Base-by-base conservation (phyloP, 2,329 filamentous ascomycete species). In the Fusarium sp. region DNA sequence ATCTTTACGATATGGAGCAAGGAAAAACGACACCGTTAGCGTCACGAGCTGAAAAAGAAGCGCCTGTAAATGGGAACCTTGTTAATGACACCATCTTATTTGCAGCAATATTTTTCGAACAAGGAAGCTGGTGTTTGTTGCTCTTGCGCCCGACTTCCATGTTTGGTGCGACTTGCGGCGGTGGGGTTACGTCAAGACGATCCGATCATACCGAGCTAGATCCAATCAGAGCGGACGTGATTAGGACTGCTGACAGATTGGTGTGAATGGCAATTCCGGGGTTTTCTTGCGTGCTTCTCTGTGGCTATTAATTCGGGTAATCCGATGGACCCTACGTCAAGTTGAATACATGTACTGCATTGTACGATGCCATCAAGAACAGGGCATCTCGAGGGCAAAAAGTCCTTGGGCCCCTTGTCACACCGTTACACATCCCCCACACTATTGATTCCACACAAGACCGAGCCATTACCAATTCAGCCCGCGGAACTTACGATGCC, bases 401-500 rank as follows among this genome's bases (percentile, higher is more conserved):
- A 25, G 25, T 25, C 25, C 45, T 11, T 10, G 7, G n/a, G 4
- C 18, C 47, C 6, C 29, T 31, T 52, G 18, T n/a, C 18, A 27
- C n/a, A 18, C 47, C 47, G 47, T 52, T 52, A 20, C 27, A 52
- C 25, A 52, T 52, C 47, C 47, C 27, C 47, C 47, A 52, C 47
- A 52, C 47, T 31, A 11, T 31, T n/a, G 27, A 29, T 31, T 61
- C 58, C 58, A 61, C 59, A 33, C 40, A 52, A 27, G 38, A 25
- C n/a, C 61, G 31, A 29, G 16, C 45, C 40, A 63, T 63, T 47
- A 31, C 62, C 50, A 64, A 64, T 52, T 38, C 36, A 35, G 33
- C 31, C 33, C 20, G 56, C 56, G 61, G 61, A 65, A 65, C 69
- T 56, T 72, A 59, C 60, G 61, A 72, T 72, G 20, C 38, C 38